phyloP scores from a whole-genome alignment of 768 basidiomycete genomes.

The Sporobolomyces phaffii region DNA sequence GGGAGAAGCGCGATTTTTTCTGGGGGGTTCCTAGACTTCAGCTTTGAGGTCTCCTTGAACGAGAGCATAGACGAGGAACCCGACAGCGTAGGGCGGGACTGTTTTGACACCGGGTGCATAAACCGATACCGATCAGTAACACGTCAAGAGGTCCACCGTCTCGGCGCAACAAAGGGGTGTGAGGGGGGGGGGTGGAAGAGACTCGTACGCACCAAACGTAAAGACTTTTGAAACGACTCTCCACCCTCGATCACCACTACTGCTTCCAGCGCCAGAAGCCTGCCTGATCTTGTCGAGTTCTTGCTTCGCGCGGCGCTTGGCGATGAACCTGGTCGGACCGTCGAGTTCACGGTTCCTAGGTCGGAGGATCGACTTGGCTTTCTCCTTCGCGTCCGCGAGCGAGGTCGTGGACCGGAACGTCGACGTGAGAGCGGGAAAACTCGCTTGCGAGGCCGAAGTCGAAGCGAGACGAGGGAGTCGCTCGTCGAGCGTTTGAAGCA shows the following conservation, averaged over 20 bases:
- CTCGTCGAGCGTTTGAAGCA: slow-evolving; percentile 8
- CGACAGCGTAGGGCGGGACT: slow-evolving; percentile 25
- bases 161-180: no score
- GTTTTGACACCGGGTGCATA: no score
- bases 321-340: slow-evolving; percentile 26
- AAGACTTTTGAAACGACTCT: not conserved
- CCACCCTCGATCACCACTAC: slow-evolving; percentile 1
- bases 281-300: not conserved
- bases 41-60: slow-evolving; percentile 21
- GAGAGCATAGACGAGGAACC: slow-evolving; percentile 20
- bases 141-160: no score
- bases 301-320: slow-evolving; percentile 9
- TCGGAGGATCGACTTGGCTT: not conserved
- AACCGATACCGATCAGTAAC: no score
- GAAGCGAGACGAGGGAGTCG: not conserved
- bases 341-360: not conserved
- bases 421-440: not conserved
- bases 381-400: not conserved
- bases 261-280: not conserved
- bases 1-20: no score
- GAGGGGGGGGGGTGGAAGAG: no score
- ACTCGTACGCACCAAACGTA: slow-evolving; percentile 7
- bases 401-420: not conserved
- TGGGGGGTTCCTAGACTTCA: no score
- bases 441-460: not conserved